Evolutionary conservation across 208 protist species (phyloP).

Genomic region (Crithidia mellificae): DNA sequence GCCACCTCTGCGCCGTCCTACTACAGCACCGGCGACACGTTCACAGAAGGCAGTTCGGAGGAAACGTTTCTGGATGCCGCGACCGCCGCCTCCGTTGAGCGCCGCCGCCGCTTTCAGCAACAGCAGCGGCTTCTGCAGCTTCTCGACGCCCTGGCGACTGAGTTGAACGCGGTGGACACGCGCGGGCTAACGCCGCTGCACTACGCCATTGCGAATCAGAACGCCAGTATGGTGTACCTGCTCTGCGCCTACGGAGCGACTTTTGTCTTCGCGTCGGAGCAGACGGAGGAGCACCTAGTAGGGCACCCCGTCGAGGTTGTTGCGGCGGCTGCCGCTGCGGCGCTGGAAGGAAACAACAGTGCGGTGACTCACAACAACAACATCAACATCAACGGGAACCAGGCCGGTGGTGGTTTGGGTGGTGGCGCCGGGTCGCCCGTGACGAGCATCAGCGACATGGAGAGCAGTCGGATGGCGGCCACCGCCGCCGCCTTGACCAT

Average conservation of each 20-base stretch:
- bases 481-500: neutral
- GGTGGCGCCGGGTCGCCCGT: neutral
- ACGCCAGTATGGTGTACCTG: constrained; percentile 42
- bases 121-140: constrained; percentile 21
- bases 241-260: constrained; percentile 42
- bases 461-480: neutral
- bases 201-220: constrained; percentile 53
- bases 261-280: constrained; percentile 37
- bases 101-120: constrained; percentile 9
- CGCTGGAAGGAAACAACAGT: neutral
- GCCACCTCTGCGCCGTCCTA: constrained; percentile 12
- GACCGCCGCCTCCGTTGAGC: neutral
- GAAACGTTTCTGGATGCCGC: no score
- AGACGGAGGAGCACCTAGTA: constrained; percentile 19
- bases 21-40: constrained; percentile 7
- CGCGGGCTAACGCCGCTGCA: constrained; percentile 44
- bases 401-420: no score
- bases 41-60: constrained; percentile 1
- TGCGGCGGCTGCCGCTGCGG: constrained; percentile 8
- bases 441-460: neutral
- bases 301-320: constrained; percentile 17
- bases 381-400: no score
- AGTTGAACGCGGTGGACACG: constrained; percentile 39
- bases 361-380: no score
- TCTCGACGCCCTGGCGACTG: constrained; percentile 19